phyloP scores from a whole-genome alignment of 2,329 filamentous ascomycete species.

The Stylonectria norvegica region DNA sequence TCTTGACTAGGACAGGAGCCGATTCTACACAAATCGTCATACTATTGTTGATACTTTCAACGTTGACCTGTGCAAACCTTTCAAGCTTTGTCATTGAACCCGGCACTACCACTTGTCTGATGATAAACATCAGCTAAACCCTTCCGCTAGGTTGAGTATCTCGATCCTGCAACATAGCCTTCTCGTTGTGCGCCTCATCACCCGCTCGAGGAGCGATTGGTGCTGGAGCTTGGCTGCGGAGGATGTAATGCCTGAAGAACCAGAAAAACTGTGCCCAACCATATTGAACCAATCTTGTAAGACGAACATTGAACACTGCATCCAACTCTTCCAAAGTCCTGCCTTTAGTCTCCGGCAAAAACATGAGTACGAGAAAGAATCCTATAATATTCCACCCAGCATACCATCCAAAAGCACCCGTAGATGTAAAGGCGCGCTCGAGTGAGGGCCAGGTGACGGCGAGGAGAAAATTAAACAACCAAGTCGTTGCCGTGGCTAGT shows the following conservation, averaged over 20 bases:
- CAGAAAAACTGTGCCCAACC: slow-evolving; percentile 23
- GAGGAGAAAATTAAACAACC: slow-evolving; percentile 34
- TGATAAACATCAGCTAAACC: slow-evolving; percentile 8
- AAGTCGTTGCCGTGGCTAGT: slow-evolving; percentile 32
- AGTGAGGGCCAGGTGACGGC: slow-evolving; percentile 30
- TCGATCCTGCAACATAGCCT: slow-evolving; percentile 11
- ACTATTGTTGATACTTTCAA: no score
- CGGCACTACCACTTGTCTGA: no score
- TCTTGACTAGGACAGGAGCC: no score
- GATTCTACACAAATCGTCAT: no score
- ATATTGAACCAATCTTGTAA: slow-evolving; percentile 26
- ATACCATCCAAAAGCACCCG: slow-evolving; percentile 40
- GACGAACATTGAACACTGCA: slow-evolving; percentile 41
- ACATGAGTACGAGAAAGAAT: slow-evolving; percentile 44
- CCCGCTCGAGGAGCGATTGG: slow-evolving; percentile 18
- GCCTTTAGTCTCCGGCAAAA: slow-evolving; percentile 48
- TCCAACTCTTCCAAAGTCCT: slow-evolving; percentile 48
- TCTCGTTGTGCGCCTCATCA: slow-evolving; percentile 16
- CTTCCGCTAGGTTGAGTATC: slow-evolving; percentile 14
- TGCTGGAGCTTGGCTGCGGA: slow-evolving; percentile 12
- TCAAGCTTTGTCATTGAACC: no score
- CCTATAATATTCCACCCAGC: slow-evolving; percentile 44
- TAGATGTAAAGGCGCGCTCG: slow-evolving; percentile 23
- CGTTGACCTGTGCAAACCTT: no score
- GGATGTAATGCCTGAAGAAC: slow-evolving; percentile 22